phyloP scores from a whole-genome alignment of 495 filamentous ascomycete species.

The Aspergillus biplanus region DNA sequence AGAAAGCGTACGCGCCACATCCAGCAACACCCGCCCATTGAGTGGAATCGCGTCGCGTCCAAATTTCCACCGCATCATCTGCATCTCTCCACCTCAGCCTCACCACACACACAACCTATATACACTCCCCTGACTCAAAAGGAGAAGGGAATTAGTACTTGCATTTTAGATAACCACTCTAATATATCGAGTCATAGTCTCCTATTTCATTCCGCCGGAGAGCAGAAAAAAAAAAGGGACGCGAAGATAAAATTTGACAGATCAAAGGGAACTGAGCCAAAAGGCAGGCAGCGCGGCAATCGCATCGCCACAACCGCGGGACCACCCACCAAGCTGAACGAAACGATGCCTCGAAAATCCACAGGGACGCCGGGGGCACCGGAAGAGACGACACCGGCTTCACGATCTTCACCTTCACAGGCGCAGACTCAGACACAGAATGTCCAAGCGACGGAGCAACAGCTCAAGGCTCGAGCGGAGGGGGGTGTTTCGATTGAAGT shows the following conservation, averaged over 20 bases:
- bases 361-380: constrained; percentile 5
- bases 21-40: not conserved
- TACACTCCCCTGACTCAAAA: no score
- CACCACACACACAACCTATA: not conserved
- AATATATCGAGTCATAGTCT: no score
- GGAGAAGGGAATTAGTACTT: no score
- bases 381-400: not conserved
- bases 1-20: not conserved
- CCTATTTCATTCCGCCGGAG: no score
- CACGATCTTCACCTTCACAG: constrained; percentile 2
- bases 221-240: no score
- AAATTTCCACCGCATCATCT: not conserved
- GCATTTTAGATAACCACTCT: no score
- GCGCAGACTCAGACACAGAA: constrained; percentile 20
- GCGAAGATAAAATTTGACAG: no score
- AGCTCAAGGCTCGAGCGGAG: constrained; percentile 50
- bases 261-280: not conserved
- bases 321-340: not conserved
- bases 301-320: not conserved
- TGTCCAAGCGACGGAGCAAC: constrained; percentile 49
- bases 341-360: constrained; percentile 24
- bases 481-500: constrained; percentile 50
- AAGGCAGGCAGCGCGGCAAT: not conserved
- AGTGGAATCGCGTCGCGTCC: constrained; percentile 8
- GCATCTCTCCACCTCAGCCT: not conserved